Conservation (phyloP, 345 rosid genomes). For the Passiflora organensis region DNA sequence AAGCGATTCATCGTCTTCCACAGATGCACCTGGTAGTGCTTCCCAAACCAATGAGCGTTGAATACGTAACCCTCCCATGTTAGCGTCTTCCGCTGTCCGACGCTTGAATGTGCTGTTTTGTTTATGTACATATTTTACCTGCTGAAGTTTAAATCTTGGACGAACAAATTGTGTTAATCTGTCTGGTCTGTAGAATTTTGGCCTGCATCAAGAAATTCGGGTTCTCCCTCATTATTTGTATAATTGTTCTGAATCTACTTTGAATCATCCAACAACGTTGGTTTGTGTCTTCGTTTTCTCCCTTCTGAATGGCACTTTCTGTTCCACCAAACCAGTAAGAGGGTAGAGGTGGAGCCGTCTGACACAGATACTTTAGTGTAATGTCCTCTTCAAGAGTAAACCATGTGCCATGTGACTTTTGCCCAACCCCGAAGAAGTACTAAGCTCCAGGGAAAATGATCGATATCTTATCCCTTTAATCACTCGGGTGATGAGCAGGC, state of each 20-base stretch:
- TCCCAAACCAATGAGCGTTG: constrained; percentile 38
- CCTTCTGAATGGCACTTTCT: too few species aligned
- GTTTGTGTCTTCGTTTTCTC: neutral
- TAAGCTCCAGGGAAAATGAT: too few species aligned
- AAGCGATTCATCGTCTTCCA: constrained; percentile 36
- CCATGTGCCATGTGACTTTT: too few species aligned
- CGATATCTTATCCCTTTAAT: too few species aligned
- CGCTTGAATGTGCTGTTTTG: constrained; percentile 19
- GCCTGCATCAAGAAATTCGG: neutral
- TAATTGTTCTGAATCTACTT: neutral
- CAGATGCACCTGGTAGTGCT: constrained; percentile 30
- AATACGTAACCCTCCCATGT: constrained; percentile 9
- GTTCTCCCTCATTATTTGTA: neutral
- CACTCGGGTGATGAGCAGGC: too few species aligned
- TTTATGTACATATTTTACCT: constrained; percentile 26
- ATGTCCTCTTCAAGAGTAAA: neutral
- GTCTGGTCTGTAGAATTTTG: constrained; percentile 7
- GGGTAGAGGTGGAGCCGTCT: neutral
- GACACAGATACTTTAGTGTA: neutral
- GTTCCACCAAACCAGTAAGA: too few species aligned
- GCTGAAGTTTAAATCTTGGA: constrained; percentile 6
- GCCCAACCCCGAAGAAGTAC: too few species aligned
- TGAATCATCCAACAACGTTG: neutral
- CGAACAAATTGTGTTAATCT: constrained; percentile 8
- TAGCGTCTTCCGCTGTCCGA: constrained; percentile 9